A percentile compares a stretch with the other conserved stretches of the same genome.
These are phyloP conservation scores for Pythium pyrilobum DNA, from an alignment of 352 stramenopile genomes.

Conservation along the genomic window DNA sequence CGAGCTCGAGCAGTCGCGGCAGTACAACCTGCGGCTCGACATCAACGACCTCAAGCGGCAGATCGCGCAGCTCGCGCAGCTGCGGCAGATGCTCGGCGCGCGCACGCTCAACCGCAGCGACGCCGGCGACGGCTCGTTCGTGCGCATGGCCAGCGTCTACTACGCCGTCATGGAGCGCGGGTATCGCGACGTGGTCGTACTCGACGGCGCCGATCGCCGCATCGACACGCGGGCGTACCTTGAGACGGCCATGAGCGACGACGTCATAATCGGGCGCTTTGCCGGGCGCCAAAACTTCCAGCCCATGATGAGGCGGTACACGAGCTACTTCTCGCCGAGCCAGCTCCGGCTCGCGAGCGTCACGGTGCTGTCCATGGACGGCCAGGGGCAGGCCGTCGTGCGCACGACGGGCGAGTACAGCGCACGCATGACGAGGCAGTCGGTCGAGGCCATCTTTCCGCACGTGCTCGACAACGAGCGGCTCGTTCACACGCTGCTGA, in stretches of 20 bases:
- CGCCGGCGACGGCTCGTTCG: conserved; percentile 7
- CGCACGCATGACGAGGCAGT: conserved; percentile 1
- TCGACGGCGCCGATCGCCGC: neutral
- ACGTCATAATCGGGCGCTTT: conserved; percentile 12
- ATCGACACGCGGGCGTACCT: conserved; percentile 17
- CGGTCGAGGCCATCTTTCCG: conserved; percentile 7
- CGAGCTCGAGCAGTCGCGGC: conserved; percentile 8
- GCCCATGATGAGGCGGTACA: conserved; percentile 16
- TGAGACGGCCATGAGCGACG: conserved; percentile 5
- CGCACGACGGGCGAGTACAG: conserved; percentile 5
- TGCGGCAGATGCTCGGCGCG: conserved; percentile 8
- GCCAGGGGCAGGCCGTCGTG: neutral
- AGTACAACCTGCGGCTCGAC: conserved; percentile 19
- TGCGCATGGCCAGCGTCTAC: conserved; percentile 13
- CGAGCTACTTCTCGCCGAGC: conserved; percentile 5
- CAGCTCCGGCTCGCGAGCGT: conserved; percentile 1
- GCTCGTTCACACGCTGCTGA: conserved; percentile 4
- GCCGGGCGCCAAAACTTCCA: conserved; percentile 1
- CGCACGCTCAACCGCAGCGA: conserved; percentile 3
- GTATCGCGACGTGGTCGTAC: conserved; percentile 2
- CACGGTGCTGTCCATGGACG: neutral
- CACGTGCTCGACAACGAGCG: conserved; percentile 1
- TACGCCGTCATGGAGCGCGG: conserved; percentile 8
- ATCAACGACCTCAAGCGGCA: conserved; percentile 15
- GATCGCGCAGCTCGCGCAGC: conserved; percentile 12